Evolutionary conservation across 2,329 filamentous ascomycete species (phyloP).

Genomic region (Aspergillus bombycis): DNA sequence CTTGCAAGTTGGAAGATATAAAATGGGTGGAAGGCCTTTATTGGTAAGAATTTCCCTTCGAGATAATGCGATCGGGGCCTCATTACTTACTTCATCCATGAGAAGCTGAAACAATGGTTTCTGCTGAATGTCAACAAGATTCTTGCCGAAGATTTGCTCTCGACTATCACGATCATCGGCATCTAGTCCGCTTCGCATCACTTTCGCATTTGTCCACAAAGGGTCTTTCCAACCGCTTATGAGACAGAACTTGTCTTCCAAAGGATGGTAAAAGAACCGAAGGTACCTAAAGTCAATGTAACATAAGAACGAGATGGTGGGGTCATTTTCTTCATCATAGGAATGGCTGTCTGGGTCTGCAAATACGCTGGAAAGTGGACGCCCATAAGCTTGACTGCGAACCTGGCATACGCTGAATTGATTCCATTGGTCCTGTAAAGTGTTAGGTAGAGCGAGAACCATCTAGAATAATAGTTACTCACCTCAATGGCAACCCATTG

Average conservation of each 20-base stretch:
- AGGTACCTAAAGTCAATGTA: slow-evolving; percentile 93
- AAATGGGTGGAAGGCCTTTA: slow-evolving; percentile 88
- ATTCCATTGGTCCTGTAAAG: slow-evolving; percentile 82
- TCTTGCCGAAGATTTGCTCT: slow-evolving; percentile 84
- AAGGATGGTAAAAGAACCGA: slow-evolving; percentile 85
- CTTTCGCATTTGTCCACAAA: slow-evolving; percentile 76
- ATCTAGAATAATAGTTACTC: slow-evolving; percentile 29
- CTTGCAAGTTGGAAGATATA: slow-evolving; percentile 98
- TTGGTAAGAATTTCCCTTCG: slow-evolving; percentile 13
- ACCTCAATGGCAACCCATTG: slow-evolving; percentile 92
- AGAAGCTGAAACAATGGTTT: slow-evolving; percentile 82
- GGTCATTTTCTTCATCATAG: slow-evolving; percentile 71
- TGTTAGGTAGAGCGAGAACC: not conserved
- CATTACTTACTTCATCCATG: slow-evolving; percentile 72
- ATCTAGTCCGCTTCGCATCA: slow-evolving; percentile 78
- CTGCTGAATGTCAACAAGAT: slow-evolving; percentile 89
- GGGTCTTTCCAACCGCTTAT: slow-evolving; percentile 95
- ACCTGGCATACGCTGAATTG: slow-evolving; percentile 82
- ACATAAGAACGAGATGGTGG: slow-evolving; percentile 72
- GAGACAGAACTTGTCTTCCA: slow-evolving; percentile 84
- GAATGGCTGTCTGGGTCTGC: slow-evolving; percentile 55
- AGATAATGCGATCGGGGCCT: not conserved
- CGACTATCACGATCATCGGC: slow-evolving; percentile 83
- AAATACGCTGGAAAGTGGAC: slow-evolving; percentile 65
- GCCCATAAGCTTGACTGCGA: slow-evolving; percentile 60